Conservation (phyloP, 371 early-diverging fungal genomes). For the Mucor saturninus region DNA sequence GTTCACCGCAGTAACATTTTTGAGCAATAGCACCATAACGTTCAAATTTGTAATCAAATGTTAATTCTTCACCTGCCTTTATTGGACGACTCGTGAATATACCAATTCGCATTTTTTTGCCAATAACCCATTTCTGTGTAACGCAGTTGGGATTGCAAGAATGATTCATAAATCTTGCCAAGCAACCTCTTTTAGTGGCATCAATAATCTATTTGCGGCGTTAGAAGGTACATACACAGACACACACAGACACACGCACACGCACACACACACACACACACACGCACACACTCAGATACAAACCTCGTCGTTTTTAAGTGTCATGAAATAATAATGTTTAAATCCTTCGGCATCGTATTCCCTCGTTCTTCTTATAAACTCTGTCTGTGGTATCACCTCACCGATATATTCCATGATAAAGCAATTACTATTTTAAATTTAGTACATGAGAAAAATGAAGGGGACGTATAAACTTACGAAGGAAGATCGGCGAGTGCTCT, state of each 20-base stretch:
- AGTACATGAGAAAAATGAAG: no score
- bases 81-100: slow-evolving; percentile 78
- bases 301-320: slow-evolving; percentile 87
- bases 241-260: slow-evolving; percentile 35
- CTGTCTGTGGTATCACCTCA: slow-evolving; percentile 83
- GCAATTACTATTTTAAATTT: slow-evolving; percentile 38
- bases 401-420: slow-evolving; percentile 98
- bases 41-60: slow-evolving; percentile 94
- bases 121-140: slow-evolving; percentile 89
- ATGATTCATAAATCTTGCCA: slow-evolving; percentile 94
- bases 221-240: not conserved
- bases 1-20: slow-evolving; percentile 90
- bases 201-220: slow-evolving; percentile 74
- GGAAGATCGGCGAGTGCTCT: slow-evolving; percentile 70
- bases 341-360: slow-evolving; percentile 82
- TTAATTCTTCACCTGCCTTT: slow-evolving; percentile 81
- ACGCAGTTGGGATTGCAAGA: slow-evolving; percentile 92
- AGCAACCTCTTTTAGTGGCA: slow-evolving; percentile 89
- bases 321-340: slow-evolving; percentile 97
- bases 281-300: not conserved
- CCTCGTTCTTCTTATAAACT: slow-evolving; percentile 81
- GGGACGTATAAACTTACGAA: slow-evolving; percentile 48
- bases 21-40: slow-evolving; percentile 89
- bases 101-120: slow-evolving; percentile 78
- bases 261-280: no score